Percentiles rank a stretch among this genome's conserved stretches.
Conservation (phyloP, 2,329 filamentous ascomycete genomes). For the Phialophora chinensis region DNA sequence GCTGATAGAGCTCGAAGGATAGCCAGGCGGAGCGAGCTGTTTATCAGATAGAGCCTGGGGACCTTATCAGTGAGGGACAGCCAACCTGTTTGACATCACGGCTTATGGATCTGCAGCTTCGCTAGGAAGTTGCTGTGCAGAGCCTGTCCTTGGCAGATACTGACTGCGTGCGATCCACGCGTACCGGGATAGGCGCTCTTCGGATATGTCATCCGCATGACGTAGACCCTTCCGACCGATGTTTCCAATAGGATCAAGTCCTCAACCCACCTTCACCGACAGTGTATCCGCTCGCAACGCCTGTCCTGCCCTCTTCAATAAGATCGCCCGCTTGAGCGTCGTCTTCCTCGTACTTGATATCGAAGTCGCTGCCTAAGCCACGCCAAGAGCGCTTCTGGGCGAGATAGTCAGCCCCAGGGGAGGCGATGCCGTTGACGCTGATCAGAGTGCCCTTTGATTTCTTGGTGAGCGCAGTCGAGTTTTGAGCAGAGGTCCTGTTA, state of each 20-base stretch:
- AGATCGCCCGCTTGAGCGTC: conserved; percentile 60
- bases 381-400: conserved; percentile 86
- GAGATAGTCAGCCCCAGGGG: conserved; percentile 87
- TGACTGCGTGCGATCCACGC: neutral
- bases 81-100: neutral
- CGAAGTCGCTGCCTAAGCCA: conserved; percentile 86
- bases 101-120: neutral
- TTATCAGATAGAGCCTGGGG: neutral
- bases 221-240: neutral
- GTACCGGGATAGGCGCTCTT: neutral
- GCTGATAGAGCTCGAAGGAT: neutral
- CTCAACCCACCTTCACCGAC: conserved; percentile 59
- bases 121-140: neutral
- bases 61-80: neutral
- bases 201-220: neutral
- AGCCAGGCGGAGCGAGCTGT: neutral
- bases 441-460: conserved; percentile 71
- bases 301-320: conserved; percentile 84
- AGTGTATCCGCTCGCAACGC: conserved; percentile 85
- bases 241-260: conserved; percentile 19
- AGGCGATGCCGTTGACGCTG: conserved; percentile 82
- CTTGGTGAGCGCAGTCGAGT: conserved; percentile 65
- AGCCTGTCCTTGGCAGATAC: neutral
- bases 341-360: conserved; percentile 64
- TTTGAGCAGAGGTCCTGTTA: conserved; percentile 25